A percentile compares a stretch with the other conserved stretches of the same genome.
phyloP scores from a whole-genome alignment of 2,329 filamentous ascomycete genomes.

The Dendryphion nanum region DNA sequence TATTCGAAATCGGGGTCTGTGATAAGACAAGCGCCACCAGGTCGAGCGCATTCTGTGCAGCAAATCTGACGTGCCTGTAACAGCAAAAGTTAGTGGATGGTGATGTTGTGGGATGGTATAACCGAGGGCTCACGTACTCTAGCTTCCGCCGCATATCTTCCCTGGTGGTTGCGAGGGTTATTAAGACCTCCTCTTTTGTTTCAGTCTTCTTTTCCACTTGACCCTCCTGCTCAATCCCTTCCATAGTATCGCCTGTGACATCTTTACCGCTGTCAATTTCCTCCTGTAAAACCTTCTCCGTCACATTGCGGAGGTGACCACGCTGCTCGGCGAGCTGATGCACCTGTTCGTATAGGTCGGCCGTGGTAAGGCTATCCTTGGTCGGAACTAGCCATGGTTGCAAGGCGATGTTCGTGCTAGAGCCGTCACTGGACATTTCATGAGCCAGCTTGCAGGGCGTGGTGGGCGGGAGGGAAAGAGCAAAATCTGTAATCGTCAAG shows the following conservation, averaged over 20 bases:
- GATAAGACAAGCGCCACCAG: constrained; percentile 32
- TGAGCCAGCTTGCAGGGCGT: constrained; percentile 8
- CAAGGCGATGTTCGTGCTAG: constrained; percentile 54
- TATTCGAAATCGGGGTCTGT: constrained; percentile 24
- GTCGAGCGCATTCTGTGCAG: constrained; percentile 32
- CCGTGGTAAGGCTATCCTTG: constrained; percentile 52
- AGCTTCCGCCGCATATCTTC: constrained; percentile 43
- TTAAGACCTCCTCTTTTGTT: constrained; percentile 29
- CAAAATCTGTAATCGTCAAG: too few relatives aligned
- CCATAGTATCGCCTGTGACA: constrained; percentile 39
- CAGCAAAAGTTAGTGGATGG: constrained; percentile 10
- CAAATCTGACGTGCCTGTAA: constrained; percentile 28
- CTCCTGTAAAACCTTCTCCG: constrained; percentile 67
- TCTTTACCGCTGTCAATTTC: constrained; percentile 58
- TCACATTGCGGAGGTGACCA: constrained; percentile 78
- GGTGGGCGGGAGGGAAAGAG: constrained; percentile 6
- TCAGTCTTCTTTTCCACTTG: constrained; percentile 38
- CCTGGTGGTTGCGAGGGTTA: constrained; percentile 41
- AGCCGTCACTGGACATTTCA: constrained; percentile 23
- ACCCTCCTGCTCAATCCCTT: constrained; percentile 48
- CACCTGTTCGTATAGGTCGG: constrained; percentile 67
- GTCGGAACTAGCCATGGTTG: constrained; percentile 59
- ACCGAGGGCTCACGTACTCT: constrained; percentile 27
- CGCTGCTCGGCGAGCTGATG: constrained; percentile 74
- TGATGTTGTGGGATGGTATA: constrained; percentile 26